Evolutionary conservation across 2,329 filamentous ascomycete species (phyloP), one percentile per base, ranked within the genome.

Genomic region (Aspergillus sp.): DNA sequence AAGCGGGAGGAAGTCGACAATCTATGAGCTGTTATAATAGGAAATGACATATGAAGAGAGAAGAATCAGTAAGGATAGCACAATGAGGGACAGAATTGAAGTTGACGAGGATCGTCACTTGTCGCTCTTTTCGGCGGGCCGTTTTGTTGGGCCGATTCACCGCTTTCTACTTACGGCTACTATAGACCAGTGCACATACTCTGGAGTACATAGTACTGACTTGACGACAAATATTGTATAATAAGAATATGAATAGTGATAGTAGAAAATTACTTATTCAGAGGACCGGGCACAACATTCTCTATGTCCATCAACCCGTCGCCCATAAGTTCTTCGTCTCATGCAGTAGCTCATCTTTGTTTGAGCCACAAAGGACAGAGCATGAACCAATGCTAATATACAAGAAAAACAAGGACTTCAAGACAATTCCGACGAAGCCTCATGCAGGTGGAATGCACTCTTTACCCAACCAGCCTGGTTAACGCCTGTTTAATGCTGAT

Each of bases 301-400:
- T 45, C 39, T 54, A 56, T 58, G 50, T 56, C 49, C 55, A 55
- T 53, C 46, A 49, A 41, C 49, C 59, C 44, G 48, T 52, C 41
- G 50, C 45, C 51, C 41, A 49, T 52, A 33, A 20, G 43, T 53
- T 50, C 50, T 54, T 49, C 47, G 17, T 39, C 33, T 37, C 51
- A 48, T 47, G 48, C 51, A 58, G 48, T 51, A 39, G 50, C 51
- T 47, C 44, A 19, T 37, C 37, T 15, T 15, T 17, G 37, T 44
- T 45, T 45, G 44, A 49, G 48, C 52, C 44, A 53, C 25, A 30
- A 30, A 10, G 43, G 49, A 55, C 47, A 39, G 17, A 57, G 53
- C 47, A 49, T 52, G 52, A 56, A 56, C 52, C 58, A 51, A 59
- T 57, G 62, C 59, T 67, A 67, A 66, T 65, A 60, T 68, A 67